A percentile compares a stretch with the other conserved stretches of the same genome.
Evolutionary conservation across 768 basidiomycete species (phyloP).

Genomic region (Pleurotus citrinopileatus): DNA sequence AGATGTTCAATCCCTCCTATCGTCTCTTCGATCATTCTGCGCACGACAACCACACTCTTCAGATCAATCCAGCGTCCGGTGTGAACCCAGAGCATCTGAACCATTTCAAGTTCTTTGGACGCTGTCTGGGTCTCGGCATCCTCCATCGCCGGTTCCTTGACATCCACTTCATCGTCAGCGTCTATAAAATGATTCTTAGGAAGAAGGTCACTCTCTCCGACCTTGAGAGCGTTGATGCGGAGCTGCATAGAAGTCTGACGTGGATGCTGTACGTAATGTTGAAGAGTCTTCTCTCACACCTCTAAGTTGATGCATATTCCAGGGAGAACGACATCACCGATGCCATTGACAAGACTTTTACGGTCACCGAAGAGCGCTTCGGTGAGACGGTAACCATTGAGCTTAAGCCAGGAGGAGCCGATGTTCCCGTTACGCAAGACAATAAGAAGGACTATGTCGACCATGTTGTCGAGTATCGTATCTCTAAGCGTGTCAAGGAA

Average conservation of each 20-base stretch:
- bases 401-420: constrained; percentile 83
- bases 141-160: constrained; percentile 99
- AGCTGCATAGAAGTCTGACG: constrained; percentile 89
- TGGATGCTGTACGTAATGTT: constrained; percentile 89
- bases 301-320: constrained; percentile 16
- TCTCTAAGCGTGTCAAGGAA: constrained; percentile 94
- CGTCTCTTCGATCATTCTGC: constrained; percentile 99
- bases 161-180: constrained; percentile 98
- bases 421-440: constrained; percentile 88
- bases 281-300: not conserved
- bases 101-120: constrained; percentile 99
- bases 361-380: constrained; percentile 95
- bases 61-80: constrained; percentile 97
- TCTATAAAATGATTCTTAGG: constrained; percentile 99
- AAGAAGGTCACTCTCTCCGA: constrained; percentile 95
- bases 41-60: constrained; percentile 99
- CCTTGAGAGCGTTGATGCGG: constrained; percentile 95
- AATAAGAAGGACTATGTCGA: constrained; percentile 99
- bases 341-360: constrained; percentile 96
- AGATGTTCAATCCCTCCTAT: constrained; percentile 99
- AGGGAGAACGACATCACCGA: constrained; percentile 99
- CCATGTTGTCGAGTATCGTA: constrained; percentile 92
- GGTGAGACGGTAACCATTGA: constrained; percentile 98
- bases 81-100: constrained; percentile 99
- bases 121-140: constrained; percentile 92